phyloP scores from a whole-genome alignment of 371 early-diverging fungal genomes.

The Capniomyces stellatus region DNA sequence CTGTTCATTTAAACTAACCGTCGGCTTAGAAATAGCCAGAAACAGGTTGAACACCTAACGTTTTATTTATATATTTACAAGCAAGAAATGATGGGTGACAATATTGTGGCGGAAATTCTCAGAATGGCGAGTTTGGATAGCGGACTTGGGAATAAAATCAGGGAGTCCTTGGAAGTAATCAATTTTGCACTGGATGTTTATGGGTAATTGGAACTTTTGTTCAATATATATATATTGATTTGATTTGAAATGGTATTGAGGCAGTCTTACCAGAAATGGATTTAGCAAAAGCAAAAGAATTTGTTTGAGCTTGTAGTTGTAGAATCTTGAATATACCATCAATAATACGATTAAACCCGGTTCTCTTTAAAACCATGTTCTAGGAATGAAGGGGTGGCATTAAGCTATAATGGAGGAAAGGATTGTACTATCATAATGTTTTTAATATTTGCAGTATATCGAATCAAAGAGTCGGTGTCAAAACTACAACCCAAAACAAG shows the following conservation, averaged over 20 bases:
- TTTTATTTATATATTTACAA: too few species aligned
- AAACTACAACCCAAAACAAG: constrained; percentile 1
- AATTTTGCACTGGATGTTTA: not conserved
- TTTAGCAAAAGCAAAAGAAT: too few species aligned
- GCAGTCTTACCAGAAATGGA: too few species aligned
- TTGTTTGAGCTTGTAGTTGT: too few species aligned
- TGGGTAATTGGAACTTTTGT: not conserved
- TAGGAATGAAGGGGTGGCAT: constrained; percentile 10
- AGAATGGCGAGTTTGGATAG: not conserved
- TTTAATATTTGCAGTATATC: constrained; percentile 45
- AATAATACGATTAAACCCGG: too few species aligned
- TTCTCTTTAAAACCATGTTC: constrained; percentile 31
- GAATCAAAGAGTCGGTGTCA: constrained; percentile 13
- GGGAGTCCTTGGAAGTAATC: not conserved
- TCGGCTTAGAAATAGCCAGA: too few species aligned
- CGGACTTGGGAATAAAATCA: not conserved
- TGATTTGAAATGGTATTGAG: too few species aligned
- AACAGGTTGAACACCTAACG: too few species aligned
- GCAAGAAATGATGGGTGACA: too few species aligned
- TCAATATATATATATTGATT: not conserved
- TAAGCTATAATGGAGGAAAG: constrained; percentile 94
- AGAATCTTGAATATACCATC: too few species aligned
- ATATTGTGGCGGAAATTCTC: not conserved
- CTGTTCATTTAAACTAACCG: too few species aligned
- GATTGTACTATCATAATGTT: constrained; percentile 89